These are phyloP conservation scores for Penicillium malachiteum DNA, from an alignment of 495 filamentous ascomycete genomes.

Conservation along the genomic window DNA sequence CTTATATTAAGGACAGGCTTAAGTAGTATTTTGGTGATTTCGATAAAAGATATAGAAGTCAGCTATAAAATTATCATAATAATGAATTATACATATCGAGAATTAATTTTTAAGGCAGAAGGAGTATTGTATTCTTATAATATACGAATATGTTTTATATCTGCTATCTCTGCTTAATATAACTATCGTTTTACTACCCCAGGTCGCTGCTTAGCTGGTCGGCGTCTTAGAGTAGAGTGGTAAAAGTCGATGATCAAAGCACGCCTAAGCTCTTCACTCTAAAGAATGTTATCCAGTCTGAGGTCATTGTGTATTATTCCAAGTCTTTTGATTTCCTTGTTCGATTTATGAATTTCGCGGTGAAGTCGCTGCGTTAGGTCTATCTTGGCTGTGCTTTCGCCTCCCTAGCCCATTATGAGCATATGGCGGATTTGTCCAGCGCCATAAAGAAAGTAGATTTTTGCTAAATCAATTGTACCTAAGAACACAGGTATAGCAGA, in stretches of 20 bases:
- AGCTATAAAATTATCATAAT: no score
- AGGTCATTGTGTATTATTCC: constrained; percentile 25
- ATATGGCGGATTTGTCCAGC: constrained; percentile 46
- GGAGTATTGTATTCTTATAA: no score
- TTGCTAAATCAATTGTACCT: constrained; percentile 40
- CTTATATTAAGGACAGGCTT: no score
- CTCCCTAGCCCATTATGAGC: constrained; percentile 48
- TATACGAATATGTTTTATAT: constrained; percentile 13
- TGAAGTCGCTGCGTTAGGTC: constrained; percentile 12
- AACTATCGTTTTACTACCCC: constrained; percentile 12
- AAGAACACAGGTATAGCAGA: constrained; percentile 43
- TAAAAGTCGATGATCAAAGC: constrained; percentile 38
- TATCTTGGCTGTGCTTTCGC: constrained; percentile 21
- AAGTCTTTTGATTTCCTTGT: constrained; percentile 17
- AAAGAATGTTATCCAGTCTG: constrained; percentile 28
- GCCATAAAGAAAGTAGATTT: constrained; percentile 38
- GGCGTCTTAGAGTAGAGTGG: constrained; percentile 18
- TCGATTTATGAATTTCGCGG: constrained; percentile 13
- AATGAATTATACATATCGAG: no score
- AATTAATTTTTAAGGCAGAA: no score
- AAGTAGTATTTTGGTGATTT: no score
- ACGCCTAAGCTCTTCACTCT: constrained; percentile 27
- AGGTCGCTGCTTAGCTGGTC: constrained; percentile 5
- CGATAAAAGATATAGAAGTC: no score
- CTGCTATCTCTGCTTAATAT: constrained; percentile 6